Base-by-base conservation (phyloP, 2,329 filamentous ascomycete species). In the Paraphaeosphaeria minitans region DNA sequence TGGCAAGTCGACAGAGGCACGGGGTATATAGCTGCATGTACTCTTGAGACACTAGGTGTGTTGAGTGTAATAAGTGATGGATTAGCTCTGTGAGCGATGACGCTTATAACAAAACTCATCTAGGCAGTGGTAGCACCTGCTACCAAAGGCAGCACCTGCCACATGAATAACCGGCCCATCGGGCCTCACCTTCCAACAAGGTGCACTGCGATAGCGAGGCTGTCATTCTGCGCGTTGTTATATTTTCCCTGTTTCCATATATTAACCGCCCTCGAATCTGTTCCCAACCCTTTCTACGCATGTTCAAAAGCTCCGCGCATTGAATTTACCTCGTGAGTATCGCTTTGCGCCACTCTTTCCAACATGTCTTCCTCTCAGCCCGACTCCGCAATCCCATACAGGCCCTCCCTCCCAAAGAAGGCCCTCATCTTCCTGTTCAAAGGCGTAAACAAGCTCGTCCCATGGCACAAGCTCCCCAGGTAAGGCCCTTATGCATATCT, bases 401-500 rank as follows among this genome's bases (percentile, higher is more conserved):
- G 43, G 2, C 55, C 60, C 14, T 55, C 63, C 16, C 42, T 68
- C 6, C 49, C 57, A 9, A 57, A 68, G 46, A 61, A 60, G 33
- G 47, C 50, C 12, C 66, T 73, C 5, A 68, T 80, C 19, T 61
- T 55, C 10, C 14, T 73, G 2, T 81, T 79, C 59, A 74, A 77
- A 19, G 42, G 74, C 21, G 63, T 81, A 48, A 80, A 81, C 60
- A 66, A 67, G 19, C 58, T 76, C 19, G 66, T 81, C 13, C 70
- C 75, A 46, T 82, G 80, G 79, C 77, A 81, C 63, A 79, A 77
- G 57, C 71, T 82, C 0, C 78, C 80, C 1, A 69, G 68, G 7
- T 61, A 75, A 37, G 58, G 81, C n/a, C 24, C 77, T 79, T 1
- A 76, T 74, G 58, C 80, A 31, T 56, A 81, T 81, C 55, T 66